These are phyloP conservation scores for Astragalus glycyphyllos DNA, from an alignment of 306 rosid genomes.

Conservation along the genomic window DNA sequence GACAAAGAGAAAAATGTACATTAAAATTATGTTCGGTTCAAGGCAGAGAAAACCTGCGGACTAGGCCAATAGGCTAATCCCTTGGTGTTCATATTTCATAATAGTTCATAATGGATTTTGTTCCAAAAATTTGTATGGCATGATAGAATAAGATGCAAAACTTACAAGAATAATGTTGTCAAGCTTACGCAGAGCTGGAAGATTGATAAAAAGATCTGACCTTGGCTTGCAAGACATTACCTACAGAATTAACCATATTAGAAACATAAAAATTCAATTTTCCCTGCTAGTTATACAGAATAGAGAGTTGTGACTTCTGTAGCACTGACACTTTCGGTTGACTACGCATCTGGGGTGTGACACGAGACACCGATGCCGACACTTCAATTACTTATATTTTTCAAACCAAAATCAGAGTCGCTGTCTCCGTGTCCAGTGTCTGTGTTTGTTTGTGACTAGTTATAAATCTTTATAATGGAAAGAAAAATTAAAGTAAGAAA, in stretches of 20 bases:
- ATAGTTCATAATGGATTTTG: neutral
- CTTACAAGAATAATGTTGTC: constrained; percentile 93
- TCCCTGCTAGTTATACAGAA: no score
- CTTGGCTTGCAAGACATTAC: constrained; percentile 95
- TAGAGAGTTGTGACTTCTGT: no score
- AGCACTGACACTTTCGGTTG: no score
- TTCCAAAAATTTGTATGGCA: constrained; percentile 1
- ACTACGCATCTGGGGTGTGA: no score
- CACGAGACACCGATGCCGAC: no score
- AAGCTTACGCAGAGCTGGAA: constrained; percentile 85
- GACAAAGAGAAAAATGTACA: neutral
- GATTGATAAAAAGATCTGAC: constrained; percentile 82
- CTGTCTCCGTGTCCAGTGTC: no score
- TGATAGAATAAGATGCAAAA: constrained; percentile 10
- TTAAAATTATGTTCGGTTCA: neutral
- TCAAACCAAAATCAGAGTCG: no score
- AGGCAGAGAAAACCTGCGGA: no score
- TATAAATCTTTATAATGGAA: neutral
- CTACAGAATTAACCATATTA: constrained; percentile 42
- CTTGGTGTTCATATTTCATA: neutral
- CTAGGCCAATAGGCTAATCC: no score
- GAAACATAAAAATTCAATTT: neutral
- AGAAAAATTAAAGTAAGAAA: neutral
- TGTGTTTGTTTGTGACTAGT: no score
- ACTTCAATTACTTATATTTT: no score